Conservation (phyloP, 352 stramenopile genomes). For the Phytophthora rubi region DNA sequence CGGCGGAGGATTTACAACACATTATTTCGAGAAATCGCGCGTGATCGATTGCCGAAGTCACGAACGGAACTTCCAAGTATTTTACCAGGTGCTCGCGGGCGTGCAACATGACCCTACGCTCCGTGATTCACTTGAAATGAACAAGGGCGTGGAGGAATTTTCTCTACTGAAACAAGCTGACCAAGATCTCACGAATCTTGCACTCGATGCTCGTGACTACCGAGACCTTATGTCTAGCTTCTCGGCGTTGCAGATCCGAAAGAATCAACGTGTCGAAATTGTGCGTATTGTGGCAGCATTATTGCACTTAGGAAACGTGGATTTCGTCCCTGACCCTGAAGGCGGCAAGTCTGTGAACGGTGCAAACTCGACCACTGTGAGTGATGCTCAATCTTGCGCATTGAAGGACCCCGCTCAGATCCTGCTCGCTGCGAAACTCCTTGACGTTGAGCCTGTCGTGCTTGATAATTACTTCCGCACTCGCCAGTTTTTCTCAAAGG, state of each 20-base stretch:
- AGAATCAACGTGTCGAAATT: slow-evolving; percentile 84
- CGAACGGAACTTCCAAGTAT: slow-evolving; percentile 94
- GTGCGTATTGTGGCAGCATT: slow-evolving; percentile 76
- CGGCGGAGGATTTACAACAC: slow-evolving; percentile 79
- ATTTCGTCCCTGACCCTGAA: slow-evolving; percentile 71
- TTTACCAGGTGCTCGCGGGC: slow-evolving; percentile 91
- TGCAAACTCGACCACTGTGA: slow-evolving; percentile 23
- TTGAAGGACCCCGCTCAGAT: slow-evolving; percentile 76
- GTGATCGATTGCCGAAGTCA: slow-evolving; percentile 74
- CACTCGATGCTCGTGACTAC: slow-evolving; percentile 75
- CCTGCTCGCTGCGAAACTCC: slow-evolving; percentile 64
- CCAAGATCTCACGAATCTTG: slow-evolving; percentile 47
- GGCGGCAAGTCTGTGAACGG: slow-evolving; percentile 64
- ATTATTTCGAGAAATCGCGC: slow-evolving; percentile 87
- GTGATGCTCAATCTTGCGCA: slow-evolving; percentile 57
- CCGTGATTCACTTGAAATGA: slow-evolving; percentile 72
- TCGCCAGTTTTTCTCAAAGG: slow-evolving; percentile 80
- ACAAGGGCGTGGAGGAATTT: slow-evolving; percentile 63
- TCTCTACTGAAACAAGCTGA: slow-evolving; percentile 60
- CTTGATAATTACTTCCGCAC: slow-evolving; percentile 89
- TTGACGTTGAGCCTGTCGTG: slow-evolving; percentile 82
- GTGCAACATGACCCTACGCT: slow-evolving; percentile 75
- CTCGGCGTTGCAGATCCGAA: slow-evolving; percentile 76
- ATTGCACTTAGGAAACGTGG: slow-evolving; percentile 82
- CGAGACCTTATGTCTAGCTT: slow-evolving; percentile 85